Evolutionary conservation across 139 green algal species (phyloP), one percentile per base, ranked within the genome.

Genomic region (Coelastrella sp.): DNA sequence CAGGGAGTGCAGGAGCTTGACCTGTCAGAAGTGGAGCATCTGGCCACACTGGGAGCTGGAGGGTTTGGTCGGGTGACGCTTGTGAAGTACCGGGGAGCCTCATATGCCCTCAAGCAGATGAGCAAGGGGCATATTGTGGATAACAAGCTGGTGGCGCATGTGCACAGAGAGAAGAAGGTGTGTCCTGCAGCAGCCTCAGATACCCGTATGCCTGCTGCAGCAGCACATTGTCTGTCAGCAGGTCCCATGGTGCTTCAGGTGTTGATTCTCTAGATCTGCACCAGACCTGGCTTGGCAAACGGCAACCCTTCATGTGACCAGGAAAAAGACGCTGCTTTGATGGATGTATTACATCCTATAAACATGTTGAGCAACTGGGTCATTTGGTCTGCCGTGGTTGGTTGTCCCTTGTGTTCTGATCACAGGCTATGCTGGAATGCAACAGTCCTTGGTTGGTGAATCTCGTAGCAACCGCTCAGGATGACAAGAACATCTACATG

Each of bases 31-130:
- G 79, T 96, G 11, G 59, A 95, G 62, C 85, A 92, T 50, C 41
- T 96, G 38, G 91, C 90, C 5, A 77, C 93, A n/a, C 91, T 99
- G 76, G 96, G 96, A 19, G 88, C 91, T 38, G 96, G 96, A 48
- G 95, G 94, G 59, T 98, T 98, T 89, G 96, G 95, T 0, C 89
- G 91, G 43, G 96, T 99, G 19, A 88, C 92, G 19, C 94, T 99
- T 11, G 96, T 98, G 67, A 76, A 86, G 68, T 91, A 93, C 77
- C 19, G 48, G 1, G 79, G 63, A 48, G 72, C 88, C 4, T 89
- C 89, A 89, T 94, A 91, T 40, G 95, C 96, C 2, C 91, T 98
- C 73, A 98, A 98, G 88, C 86, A 86, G 57, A 92, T 98, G 53
- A 89, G 75, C 77, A 99, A 99, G 89, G 87, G 51, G 11, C 92